A percentile compares a stretch with the other conserved stretches of the same genome.
These are phyloP conservation scores for Ceratocystis colombiana DNA, from an alignment of 2,329 filamentous ascomycete genomes.

Conservation along the genomic window DNA sequence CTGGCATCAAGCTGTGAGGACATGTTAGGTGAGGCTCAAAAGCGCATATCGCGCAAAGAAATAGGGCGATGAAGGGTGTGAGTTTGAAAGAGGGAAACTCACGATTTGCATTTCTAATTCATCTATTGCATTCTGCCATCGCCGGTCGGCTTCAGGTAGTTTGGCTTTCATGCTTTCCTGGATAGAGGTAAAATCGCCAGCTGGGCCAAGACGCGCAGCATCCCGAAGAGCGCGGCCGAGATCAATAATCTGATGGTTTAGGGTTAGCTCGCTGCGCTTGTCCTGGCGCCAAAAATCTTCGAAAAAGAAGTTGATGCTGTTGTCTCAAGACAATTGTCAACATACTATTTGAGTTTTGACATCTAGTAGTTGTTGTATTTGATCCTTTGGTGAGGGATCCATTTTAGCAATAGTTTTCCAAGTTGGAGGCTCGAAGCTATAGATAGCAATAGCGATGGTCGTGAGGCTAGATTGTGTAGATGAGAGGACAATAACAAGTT, in stretches of 20 bases:
- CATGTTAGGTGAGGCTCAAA: background rate
- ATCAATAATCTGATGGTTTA: conserved; percentile 19
- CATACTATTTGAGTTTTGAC: conserved; percentile 22
- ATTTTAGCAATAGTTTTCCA: conserved; percentile 4
- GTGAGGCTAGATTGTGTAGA: too few relatives aligned
- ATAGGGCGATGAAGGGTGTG: background rate
- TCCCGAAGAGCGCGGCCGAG: conserved; percentile 20
- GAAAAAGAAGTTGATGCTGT: background rate
- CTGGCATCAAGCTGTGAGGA: conserved; percentile 39
- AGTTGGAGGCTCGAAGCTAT: too few relatives aligned
- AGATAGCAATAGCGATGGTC: too few relatives aligned
- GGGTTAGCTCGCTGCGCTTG: background rate
- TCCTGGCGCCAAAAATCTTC: background rate
- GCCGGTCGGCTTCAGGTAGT: conserved; percentile 39
- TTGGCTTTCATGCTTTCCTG: conserved; percentile 34
- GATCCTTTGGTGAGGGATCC: conserved; percentile 12
- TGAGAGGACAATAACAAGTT: background rate
- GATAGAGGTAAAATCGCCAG: conserved; percentile 22
- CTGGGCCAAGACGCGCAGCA: conserved; percentile 24
- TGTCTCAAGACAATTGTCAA: background rate
- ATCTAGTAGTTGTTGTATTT: conserved; percentile 20
- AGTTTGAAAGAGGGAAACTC: conserved; percentile 28
- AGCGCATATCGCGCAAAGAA: background rate
- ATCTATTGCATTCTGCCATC: conserved; percentile 46
- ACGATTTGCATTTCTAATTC: conserved; percentile 50